Evolutionary conservation across 129 eudicot species (phyloP).

Genomic region (Pulicaria dysenterica): DNA sequence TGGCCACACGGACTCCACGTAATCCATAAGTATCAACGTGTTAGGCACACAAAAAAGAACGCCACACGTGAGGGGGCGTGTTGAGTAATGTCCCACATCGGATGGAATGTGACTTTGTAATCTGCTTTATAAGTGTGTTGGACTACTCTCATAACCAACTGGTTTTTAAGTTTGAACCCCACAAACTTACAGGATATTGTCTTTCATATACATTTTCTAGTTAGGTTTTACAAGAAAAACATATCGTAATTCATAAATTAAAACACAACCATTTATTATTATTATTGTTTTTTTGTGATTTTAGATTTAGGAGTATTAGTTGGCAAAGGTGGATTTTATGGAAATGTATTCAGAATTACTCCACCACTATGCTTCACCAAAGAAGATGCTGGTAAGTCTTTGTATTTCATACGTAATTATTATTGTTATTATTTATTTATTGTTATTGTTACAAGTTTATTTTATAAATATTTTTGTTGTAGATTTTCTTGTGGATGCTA

Average conservation of each 20-base stretch:
- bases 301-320: constrained; percentile 81
- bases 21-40: no score
- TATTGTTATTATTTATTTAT: not conserved
- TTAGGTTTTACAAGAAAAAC: not conserved
- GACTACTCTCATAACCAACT: no score
- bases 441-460: not conserved
- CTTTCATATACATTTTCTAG: not conserved
- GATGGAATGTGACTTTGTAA: no score
- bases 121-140: no score
- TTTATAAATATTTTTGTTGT: not conserved
- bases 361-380: constrained; percentile 95
- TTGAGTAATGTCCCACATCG: no score
- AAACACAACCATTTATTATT: not conserved
- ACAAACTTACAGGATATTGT: no score
- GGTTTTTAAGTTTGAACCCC: no score
- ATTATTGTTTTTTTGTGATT: not conserved
- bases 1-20: no score
- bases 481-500: constrained; percentile 55
- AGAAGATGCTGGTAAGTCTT: constrained; percentile 75
- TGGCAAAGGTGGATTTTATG: constrained; percentile 89
- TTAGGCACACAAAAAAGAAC: no score
- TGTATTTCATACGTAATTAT: not conserved
- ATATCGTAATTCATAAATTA: not conserved
- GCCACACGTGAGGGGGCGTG: no score
- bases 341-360: constrained; percentile 87